Base-by-base conservation (phyloP, 1,284 basidiomycete species). In the Melampsora americana region DNA sequence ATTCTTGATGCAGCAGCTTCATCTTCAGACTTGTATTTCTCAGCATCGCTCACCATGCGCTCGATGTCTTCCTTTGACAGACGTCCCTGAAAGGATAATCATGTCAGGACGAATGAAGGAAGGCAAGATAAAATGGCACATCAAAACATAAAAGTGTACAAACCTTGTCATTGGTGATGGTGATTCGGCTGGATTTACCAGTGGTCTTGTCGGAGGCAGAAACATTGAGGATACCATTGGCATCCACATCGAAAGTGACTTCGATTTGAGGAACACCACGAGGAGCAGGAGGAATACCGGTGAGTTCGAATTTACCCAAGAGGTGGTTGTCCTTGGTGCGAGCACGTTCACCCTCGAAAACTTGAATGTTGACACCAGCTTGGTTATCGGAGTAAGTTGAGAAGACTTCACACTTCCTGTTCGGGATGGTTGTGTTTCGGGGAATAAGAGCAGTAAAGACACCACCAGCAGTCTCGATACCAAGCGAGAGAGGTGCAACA, bases 241-340 rank as follows among this genome's bases (percentile, higher is more conserved):
- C 73, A 81, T 95, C 93, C 83, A 95, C 91, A 86, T 95, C 93
- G 83, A 95, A 95, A 28, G 90, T 90, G 77, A 96, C 93, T 84
- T 95, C 93, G 77, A 95, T 93, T 80, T 95, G 93, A 80, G 93
- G 93, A 68, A 97, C 94, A 88, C 95, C 95, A 86, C 95, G 93
- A 79, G 95, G 95, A 66, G 95, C 94, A 53, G 95, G 95, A 48
- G 95, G 95, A 81, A 99, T 98, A 79, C 95, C 95, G 73, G 94
- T 90, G 70, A 98, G 91, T 86, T 98, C 95, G 86, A 98, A 99
- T 86, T 98, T 96, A 83, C 95, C 95, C 85, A 99, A 92, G 72
- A 98, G 87, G 87, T 97, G 97, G 88, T 97, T 98, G 87, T 99
- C 96, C 89, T 97, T 98, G 79, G 95, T 97, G 83, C 94, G 92